These are phyloP conservation scores for Tulasnella calospora DNA, from an alignment of 768 basidiomycete species.

Conservation along the genomic window DNA sequence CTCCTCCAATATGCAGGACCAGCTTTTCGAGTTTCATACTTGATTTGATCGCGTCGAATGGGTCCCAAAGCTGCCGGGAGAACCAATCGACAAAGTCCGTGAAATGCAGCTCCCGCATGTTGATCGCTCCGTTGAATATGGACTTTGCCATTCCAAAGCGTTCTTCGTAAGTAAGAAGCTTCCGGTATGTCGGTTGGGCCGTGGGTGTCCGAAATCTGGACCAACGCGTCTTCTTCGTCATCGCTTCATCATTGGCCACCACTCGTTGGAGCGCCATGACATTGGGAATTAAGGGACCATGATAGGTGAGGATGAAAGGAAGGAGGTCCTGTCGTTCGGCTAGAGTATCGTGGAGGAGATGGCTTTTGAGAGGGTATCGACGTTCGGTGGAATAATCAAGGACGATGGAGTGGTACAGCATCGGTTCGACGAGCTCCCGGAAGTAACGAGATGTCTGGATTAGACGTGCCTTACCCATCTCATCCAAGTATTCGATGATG, in stretches of 20 bases:
- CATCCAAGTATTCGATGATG: not conserved
- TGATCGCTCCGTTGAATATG: not conserved
- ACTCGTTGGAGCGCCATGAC: not conserved
- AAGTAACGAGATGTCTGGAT: not conserved
- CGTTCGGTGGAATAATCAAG: not conserved
- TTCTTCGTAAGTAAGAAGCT: not conserved
- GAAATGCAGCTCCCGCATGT: not conserved
- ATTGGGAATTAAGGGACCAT: not conserved
- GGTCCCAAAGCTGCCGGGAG: not conserved
- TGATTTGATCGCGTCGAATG: not conserved
- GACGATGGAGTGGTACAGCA: not conserved
- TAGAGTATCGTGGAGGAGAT: not conserved
- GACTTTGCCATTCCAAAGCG: not conserved
- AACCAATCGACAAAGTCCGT: not conserved
- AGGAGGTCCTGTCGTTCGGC: not conserved
- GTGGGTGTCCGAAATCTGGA: not conserved
- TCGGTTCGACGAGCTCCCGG: not conserved
- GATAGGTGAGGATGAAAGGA: not conserved
- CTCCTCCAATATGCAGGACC: not conserved
- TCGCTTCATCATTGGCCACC: not conserved
- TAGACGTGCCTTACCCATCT: not conserved
- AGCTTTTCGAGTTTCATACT: not conserved
- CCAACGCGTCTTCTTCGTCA: not conserved
- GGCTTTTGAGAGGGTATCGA: not conserved
- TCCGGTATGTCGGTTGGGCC: not conserved